phyloP scores from a whole-genome alignment of 805 yeast genomes.

The Middelhovenomyces tepae region DNA sequence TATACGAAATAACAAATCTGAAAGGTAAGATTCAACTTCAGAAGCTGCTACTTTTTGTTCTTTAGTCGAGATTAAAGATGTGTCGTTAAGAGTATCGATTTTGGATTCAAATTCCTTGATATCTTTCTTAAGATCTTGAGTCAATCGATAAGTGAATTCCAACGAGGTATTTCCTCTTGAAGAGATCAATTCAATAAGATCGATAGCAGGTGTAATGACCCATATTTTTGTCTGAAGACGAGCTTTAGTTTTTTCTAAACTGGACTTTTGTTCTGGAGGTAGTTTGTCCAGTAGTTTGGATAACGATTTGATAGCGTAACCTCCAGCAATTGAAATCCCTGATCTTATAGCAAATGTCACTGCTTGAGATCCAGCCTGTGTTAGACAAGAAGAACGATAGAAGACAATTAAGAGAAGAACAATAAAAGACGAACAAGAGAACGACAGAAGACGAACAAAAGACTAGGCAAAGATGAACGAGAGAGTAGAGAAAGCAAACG shows the following conservation, averaged over 20 bases:
- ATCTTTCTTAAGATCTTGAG: constrained; percentile 46
- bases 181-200: constrained; percentile 47
- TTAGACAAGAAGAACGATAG: too few relatives aligned
- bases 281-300: constrained; percentile 39
- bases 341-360: constrained; percentile 74
- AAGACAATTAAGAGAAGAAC: too few relatives aligned
- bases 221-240: constrained; percentile 49
- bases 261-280: constrained; percentile 44
- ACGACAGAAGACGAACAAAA: too few relatives aligned
- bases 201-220: constrained; percentile 58
- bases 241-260: constrained; percentile 35
- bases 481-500: too few relatives aligned
- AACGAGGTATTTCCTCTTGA: constrained; percentile 29
- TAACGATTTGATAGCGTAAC: constrained; percentile 62
- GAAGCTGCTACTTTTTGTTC: constrained; percentile 31
- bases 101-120: constrained; percentile 48
- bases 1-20: constrained; percentile 40
- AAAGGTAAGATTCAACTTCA: constrained; percentile 43
- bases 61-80: constrained; percentile 20
- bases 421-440: too few relatives aligned
- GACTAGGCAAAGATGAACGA: too few relatives aligned
- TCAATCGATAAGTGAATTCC: constrained; percentile 44
- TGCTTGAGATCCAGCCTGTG: constrained; percentile 70
- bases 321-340: constrained; percentile 65
- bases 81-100: constrained; percentile 33